Percentiles rank a stretch among this genome's conserved stretches.
Evolutionary conservation across 2,329 filamentous ascomycete genomes (phyloP).

Genomic region (Falciphora oryzae): DNA sequence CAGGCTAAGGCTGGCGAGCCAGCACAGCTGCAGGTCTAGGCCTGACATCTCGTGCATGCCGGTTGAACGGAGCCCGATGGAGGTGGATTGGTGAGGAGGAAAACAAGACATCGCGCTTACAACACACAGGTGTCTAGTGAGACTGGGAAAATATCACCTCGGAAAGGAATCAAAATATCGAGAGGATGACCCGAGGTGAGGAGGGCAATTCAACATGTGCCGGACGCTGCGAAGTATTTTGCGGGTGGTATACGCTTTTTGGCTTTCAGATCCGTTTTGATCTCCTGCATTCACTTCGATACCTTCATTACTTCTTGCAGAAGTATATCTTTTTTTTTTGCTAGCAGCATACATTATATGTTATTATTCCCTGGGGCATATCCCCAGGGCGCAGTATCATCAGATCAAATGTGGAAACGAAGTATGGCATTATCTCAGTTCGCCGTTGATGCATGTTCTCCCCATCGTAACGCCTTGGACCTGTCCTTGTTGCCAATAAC

Average conservation of each 20-base stretch:
- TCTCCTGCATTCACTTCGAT: slow-evolving; percentile 1
- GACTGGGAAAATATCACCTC: neutral
- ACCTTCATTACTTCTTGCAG: neutral
- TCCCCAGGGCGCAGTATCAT: too few relatives aligned
- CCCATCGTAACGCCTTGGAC: too few relatives aligned
- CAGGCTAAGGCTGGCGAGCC: neutral
- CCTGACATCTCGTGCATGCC: neutral
- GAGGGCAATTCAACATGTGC: slow-evolving; percentile 4
- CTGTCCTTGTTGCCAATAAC: neutral
- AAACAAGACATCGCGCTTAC: neutral
- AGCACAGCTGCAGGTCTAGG: neutral
- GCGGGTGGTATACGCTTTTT: neutral
- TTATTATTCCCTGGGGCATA: neutral
- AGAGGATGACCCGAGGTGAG: neutral
- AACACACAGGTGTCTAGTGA: neutral
- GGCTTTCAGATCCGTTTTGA: neutral
- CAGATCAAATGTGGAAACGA: too few relatives aligned
- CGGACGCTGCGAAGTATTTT: neutral
- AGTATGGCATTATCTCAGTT: too few relatives aligned
- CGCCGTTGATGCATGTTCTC: too few relatives aligned
- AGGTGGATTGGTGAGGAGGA: neutral
- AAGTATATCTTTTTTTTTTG: neutral
- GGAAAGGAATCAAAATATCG: neutral
- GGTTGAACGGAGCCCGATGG: neutral
- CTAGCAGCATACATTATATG: neutral